Conservation (phyloP, 2,329 filamentous ascomycete species). For the Pezicula rhizophila region DNA sequence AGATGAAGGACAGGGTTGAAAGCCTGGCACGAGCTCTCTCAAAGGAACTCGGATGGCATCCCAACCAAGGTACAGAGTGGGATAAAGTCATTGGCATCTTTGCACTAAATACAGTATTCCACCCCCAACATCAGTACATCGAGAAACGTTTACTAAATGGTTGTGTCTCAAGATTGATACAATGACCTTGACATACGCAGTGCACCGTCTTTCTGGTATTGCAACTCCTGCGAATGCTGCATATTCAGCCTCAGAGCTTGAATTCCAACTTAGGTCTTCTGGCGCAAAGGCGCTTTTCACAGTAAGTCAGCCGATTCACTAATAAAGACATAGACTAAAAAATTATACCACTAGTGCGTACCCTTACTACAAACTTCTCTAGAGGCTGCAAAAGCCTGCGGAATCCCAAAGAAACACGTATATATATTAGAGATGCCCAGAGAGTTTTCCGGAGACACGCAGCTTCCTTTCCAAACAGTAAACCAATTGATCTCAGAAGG, state of each 20-base stretch:
- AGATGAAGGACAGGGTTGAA: constrained; percentile 62
- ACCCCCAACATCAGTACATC: neutral
- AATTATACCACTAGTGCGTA: constrained; percentile 37
- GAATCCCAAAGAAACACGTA: constrained; percentile 57
- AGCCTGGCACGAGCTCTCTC: constrained; percentile 61
- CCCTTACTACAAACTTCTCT: constrained; percentile 60
- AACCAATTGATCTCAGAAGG: constrained; percentile 62
- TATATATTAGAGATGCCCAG: constrained; percentile 65
- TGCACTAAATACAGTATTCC: constrained; percentile 68
- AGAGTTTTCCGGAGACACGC: constrained; percentile 40
- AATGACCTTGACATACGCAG: constrained; percentile 64
- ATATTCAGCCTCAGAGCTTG: constrained; percentile 63
- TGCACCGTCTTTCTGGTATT: constrained; percentile 69
- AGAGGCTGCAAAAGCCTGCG: constrained; percentile 55
- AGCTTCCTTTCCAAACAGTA: constrained; percentile 54
- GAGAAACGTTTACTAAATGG: neutral
- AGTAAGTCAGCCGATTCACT: neutral
- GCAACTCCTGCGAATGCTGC: constrained; percentile 70
- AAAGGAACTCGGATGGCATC: constrained; percentile 65
- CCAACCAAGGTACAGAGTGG: constrained; percentile 69
- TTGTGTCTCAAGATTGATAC: constrained; percentile 58
- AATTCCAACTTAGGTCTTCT: constrained; percentile 65
- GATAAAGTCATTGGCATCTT: constrained; percentile 75
- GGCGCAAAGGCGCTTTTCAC: constrained; percentile 67
- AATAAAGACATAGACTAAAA: too few species aligned